Percentiles rank a stretch among this genome's conserved stretches.
phyloP scores from a whole-genome alignment of 768 basidiomycete species.

The Boletus rufocinnamomeus region DNA sequence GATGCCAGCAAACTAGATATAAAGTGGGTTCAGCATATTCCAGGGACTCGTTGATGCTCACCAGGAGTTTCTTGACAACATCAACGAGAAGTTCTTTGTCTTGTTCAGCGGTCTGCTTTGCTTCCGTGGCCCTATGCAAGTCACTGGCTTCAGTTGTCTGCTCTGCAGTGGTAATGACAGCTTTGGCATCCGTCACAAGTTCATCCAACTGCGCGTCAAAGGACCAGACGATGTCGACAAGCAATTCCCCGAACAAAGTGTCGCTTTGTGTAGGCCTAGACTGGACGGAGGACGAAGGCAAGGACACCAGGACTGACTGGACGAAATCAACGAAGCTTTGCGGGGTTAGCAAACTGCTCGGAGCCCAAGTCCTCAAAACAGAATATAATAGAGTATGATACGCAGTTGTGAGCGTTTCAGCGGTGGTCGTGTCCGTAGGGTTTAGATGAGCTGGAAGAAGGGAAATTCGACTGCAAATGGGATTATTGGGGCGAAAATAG shows the following conservation, averaged over 20 bases:
- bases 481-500: slow-evolving; percentile 19
- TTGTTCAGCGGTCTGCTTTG: slow-evolving; percentile 55
- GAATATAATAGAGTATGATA: slow-evolving; percentile 71
- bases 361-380: slow-evolving; percentile 57
- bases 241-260: slow-evolving; percentile 59
- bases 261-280: slow-evolving; percentile 42
- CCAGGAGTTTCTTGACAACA: slow-evolving; percentile 63
- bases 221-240: slow-evolving; percentile 84
- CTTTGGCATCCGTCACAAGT: slow-evolving; percentile 55
- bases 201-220: slow-evolving; percentile 79
- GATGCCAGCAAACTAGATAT: slow-evolving; percentile 55
- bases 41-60: slow-evolving; percentile 29
- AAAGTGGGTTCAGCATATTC: background rate
- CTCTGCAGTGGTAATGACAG: slow-evolving; percentile 38
- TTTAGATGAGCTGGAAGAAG: slow-evolving; percentile 62
- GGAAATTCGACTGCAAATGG: slow-evolving; percentile 54
- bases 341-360: slow-evolving; percentile 48
- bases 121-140: slow-evolving; percentile 39
- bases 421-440: slow-evolving; percentile 50
- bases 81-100: slow-evolving; percentile 63
- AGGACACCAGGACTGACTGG: slow-evolving; percentile 54
- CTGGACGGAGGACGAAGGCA: slow-evolving; percentile 64
- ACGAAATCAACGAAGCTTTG: slow-evolving; percentile 62
- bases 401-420: slow-evolving; percentile 61
- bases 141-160: slow-evolving; percentile 25